phyloP scores from a whole-genome alignment of 192 early-diverging fungal species.

The Umbelopsis vinacea region DNA sequence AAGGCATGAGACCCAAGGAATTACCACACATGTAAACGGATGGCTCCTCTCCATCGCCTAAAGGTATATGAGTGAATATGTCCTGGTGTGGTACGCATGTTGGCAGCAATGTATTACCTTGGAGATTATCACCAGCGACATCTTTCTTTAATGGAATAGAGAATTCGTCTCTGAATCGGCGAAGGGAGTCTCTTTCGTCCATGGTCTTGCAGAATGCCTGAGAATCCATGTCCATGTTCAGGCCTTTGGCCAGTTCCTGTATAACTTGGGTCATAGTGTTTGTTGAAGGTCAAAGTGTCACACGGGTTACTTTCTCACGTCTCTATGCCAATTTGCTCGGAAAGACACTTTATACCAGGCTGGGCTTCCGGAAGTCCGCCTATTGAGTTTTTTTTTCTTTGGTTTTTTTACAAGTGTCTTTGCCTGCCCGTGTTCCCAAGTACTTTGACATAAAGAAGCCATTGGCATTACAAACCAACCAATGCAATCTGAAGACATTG shows the following conservation, averaged over 20 bases:
- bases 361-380: no score
- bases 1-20: conserved; percentile 89
- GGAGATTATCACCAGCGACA: conserved; percentile 32
- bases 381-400: no score
- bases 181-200: conserved; percentile 61
- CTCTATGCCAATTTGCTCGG: no score
- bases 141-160: conserved; percentile 57
- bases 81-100: not conserved
- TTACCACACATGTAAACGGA: conserved; percentile 93
- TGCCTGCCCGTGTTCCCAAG: no score
- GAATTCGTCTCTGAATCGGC: conserved; percentile 63
- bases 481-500: no score
- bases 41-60: conserved; percentile 37
- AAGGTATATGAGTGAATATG: conserved; percentile 13
- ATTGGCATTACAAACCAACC: no score
- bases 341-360: no score
- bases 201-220: conserved; percentile 50
- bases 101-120: not conserved
- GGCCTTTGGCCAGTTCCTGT: not conserved
- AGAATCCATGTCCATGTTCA: not conserved
- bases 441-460: no score
- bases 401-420: no score
- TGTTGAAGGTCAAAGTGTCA: not conserved
- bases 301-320: no score
- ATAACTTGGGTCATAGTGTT: not conserved